A percentile compares a stretch with the other conserved stretches of the same genome.
Evolutionary conservation across 2,329 filamentous ascomycete genomes (phyloP).

Genomic region (Ophiostoma ulmi): DNA sequence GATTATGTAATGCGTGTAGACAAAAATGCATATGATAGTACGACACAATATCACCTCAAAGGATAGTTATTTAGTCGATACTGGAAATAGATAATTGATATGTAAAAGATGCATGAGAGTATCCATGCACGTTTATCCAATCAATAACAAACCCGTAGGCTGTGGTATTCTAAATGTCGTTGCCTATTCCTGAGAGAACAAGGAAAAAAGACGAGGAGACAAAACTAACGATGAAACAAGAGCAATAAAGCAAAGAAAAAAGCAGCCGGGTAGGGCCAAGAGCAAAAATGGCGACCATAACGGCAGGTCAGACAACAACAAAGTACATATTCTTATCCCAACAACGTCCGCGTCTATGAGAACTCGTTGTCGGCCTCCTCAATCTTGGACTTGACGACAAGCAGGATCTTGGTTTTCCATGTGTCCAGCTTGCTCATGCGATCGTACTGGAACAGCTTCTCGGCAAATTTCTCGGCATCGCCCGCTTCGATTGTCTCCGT

Average conservation of each 20-base stretch:
- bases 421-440: conserved; percentile 91
- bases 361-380: conserved; percentile 48
- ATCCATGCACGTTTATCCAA: neutral
- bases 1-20: neutral
- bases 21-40: neutral
- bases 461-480: conserved; percentile 76
- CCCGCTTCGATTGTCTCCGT: conserved; percentile 67
- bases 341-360: conserved; percentile 28
- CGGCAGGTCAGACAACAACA: neutral
- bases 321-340: neutral
- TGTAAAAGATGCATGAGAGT: neutral
- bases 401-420: conserved; percentile 87
- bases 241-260: neutral
- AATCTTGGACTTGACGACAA: conserved; percentile 79
- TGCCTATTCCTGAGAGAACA: neutral
- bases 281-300: neutral
- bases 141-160: neutral
- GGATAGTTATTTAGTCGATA: neutral
- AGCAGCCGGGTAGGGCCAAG: neutral
- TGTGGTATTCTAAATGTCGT: neutral
- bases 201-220: neutral
- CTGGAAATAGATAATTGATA: neutral
- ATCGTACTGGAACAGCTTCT: conserved; percentile 84
- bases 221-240: neutral
- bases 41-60: too few species aligned